phyloP scores from a whole-genome alignment of 768 basidiomycete genomes.

The Cystobasidium tubakii region DNA sequence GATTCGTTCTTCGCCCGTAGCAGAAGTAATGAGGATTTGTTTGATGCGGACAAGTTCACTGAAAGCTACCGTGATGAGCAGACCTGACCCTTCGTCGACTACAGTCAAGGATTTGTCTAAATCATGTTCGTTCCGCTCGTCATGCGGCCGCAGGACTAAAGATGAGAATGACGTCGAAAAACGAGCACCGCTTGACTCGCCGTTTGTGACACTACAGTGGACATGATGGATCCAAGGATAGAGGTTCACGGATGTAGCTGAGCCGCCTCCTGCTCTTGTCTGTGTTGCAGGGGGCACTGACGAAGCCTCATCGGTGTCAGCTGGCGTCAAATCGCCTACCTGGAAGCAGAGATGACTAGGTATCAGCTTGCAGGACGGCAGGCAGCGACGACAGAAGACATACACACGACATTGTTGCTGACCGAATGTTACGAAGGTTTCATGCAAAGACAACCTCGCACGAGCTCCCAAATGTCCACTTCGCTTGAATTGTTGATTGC shows the following conservation, averaged over 20 bases:
- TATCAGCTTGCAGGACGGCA: not conserved
- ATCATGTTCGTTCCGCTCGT: slow-evolving; percentile 42
- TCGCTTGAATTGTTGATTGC: too few relatives aligned
- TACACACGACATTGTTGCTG: slow-evolving; percentile 31
- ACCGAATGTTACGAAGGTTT: too few relatives aligned
- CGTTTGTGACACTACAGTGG: slow-evolving; percentile 21
- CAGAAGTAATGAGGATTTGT: not conserved
- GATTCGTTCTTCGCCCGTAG: not conserved
- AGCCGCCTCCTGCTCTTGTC: slow-evolving; percentile 3
- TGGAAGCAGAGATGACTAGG: not conserved
- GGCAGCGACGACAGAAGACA: not conserved
- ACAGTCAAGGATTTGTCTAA: slow-evolving; percentile 37
- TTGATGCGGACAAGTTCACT: slow-evolving; percentile 43
- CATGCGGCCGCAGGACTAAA: slow-evolving; percentile 40
- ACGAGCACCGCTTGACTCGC: not conserved
- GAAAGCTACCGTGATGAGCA: slow-evolving; percentile 40
- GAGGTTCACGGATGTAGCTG: slow-evolving; percentile 13
- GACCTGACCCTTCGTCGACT: slow-evolving; percentile 43
- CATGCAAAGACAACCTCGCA: too few relatives aligned
- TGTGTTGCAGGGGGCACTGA: slow-evolving; percentile 1
- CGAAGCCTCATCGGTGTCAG: not conserved
- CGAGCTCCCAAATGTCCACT: too few relatives aligned
- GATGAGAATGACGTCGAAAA: slow-evolving; percentile 14
- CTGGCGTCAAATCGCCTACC: slow-evolving; percentile 22
- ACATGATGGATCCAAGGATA: slow-evolving; percentile 31